Evolutionary conservation across 441 rosid species (phyloP), one percentile per base, ranked within the genome.

Genomic region (Erysimum cheiri): DNA sequence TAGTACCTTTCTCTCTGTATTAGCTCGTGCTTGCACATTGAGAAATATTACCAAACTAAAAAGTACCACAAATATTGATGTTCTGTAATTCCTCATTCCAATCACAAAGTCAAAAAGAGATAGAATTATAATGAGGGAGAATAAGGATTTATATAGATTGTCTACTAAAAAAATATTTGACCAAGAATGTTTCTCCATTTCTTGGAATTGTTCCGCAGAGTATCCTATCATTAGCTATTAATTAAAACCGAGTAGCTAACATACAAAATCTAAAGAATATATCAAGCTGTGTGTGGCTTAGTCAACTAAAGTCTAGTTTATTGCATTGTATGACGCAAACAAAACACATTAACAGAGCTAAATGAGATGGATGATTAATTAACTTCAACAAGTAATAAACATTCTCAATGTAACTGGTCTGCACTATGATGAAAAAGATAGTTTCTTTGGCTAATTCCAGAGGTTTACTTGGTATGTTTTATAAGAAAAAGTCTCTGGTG

Each of bases 241-340:
- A 37, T 55, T 55, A 31, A 55, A 32, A 2, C 54, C 5, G 10
- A 13, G 28, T 9, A 17, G 28, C 5, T 47, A 47, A 48, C 35
- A 67, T 33, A 67, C 22, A 47, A 24, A 22, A 19, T 57, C 17
- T 14, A 35, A 69, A 28, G 65, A 69, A 58, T 26, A 36, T 46
- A 58, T 69, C 65, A 57, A 33, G 2, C 19, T 3, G 22, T 47
- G 10, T 35, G 55, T 47, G 12, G 8, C 28, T 69, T 57, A 69
- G 72, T 69, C 64, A 69, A 69, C 57, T 57, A 57, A 13, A 57
- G 1, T 44, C 0, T 67, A 12, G 53, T 67, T 55, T 43, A 55
- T 55, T 54, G 63, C 35, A 41, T 40, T 31, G 35, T 46, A 54
- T 12, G 9, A 3, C 54, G 4, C 63, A 67, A 15, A 26, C 28